Evolutionary conservation across 108 stramenopile genomes (phyloP).

Genomic region (Cyclotella choctawhatcheeana): DNA sequence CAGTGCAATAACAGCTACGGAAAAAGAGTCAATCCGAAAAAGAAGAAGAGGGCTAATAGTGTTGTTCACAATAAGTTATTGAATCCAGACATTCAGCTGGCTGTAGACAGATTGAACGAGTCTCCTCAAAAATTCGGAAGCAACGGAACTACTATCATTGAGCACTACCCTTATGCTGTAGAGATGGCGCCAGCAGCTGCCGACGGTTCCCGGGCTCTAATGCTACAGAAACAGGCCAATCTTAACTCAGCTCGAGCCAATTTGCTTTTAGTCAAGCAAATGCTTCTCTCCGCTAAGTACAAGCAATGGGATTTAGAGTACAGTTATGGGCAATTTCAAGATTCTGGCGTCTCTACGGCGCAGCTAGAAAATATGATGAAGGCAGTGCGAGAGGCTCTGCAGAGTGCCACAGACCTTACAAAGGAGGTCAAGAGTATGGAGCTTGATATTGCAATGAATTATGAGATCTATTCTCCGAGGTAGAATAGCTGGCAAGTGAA

Average conservation of each 20-base stretch:
- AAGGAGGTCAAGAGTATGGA: neutral
- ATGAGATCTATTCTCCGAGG: neutral
- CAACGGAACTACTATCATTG: neutral
- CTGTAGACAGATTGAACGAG: neutral
- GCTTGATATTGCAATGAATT: neutral
- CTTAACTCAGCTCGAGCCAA: conserved; percentile 2
- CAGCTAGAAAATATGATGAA: neutral
- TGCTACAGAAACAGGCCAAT: conserved; percentile 4
- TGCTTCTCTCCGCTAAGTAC: neutral
- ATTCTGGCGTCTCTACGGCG: neutral
- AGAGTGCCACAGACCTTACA: neutral
- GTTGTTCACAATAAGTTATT: neutral
- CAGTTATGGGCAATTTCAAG: neutral
- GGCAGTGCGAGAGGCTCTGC: neutral
- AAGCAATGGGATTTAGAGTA: conserved; percentile 9
- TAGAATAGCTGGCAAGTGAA: neutral
- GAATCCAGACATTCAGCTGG: neutral
- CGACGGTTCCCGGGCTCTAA: neutral
- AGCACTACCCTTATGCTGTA: neutral
- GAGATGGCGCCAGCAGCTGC: neutral
- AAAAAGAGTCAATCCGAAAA: neutral
- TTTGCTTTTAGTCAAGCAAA: neutral
- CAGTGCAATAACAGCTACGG: conserved; percentile 9
- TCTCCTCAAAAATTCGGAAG: neutral
- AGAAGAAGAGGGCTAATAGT: neutral